Evolutionary conservation across 495 filamentous ascomycete genomes (phyloP), one percentile per base, ranked within the genome.

Genomic region (Xylaria venustula): DNA sequence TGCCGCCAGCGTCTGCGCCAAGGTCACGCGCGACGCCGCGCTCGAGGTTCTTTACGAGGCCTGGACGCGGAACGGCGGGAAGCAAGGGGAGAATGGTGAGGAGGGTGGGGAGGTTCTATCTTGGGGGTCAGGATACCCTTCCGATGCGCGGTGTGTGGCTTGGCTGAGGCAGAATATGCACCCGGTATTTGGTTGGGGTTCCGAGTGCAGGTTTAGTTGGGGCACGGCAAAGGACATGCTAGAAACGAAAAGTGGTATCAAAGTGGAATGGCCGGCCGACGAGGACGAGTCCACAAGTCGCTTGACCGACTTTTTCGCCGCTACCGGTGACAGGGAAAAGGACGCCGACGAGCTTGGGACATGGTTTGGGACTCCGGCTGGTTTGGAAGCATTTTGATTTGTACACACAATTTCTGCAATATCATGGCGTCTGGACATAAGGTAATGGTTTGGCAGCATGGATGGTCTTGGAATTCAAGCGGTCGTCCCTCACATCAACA

Each of bases 51-150:
- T 90, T 49, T 89, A 89, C 65, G 77, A 85, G 58, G 75, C 77
- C 41, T 26, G 78, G 46, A 55, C 55, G 40, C 67, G 51, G 58
- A 56, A 61, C 56, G 4, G 60, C 58, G 49, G 64, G 54, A 28
- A 64, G 44, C 34, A 34, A 34, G 7, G 51, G 26, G 25, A n/a
- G 32, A 45, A 17, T 45, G 50, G 28, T 26, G 64, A 54, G 26
- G 64, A 57, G 25, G 64, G 63, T 32, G 62, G 52, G n/a, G 66
- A 61, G 22, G 64, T 67, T 14, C 73, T 77, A 50, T 83, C 78
- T 14, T 95, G 95, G 90, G 94, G 94, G 0, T 92, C 88, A 14
- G 94, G 94, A 2, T 98, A 98, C 73, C 94, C 94, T 3, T 92
- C 90, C 0, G 95, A 98, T 77, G 86, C 83, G 32, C 85, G 88